Percentiles rank a stretch among this genome's conserved stretches.
Conservation (phyloP, 306 rosid species). For the Prunus kanzakura region DNA sequence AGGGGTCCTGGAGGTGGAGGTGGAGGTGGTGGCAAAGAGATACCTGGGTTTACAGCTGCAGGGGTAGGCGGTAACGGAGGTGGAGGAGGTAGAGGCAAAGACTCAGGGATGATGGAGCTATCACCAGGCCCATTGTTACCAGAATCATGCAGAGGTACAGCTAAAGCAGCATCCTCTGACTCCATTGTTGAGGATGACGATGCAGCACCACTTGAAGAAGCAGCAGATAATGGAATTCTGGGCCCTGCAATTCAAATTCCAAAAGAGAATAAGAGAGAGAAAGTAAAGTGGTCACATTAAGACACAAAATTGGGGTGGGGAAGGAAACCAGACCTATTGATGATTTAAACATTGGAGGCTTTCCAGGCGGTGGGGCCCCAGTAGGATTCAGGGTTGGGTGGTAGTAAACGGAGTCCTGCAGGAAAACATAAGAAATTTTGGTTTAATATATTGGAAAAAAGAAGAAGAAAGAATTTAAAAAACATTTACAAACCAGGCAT, state of each 20-base stretch:
- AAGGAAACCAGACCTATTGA: constrained; percentile 57
- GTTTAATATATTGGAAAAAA: background rate
- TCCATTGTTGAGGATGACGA: constrained; percentile 78
- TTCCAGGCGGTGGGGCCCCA: constrained; percentile 99
- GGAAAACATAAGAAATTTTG: constrained; percentile 4
- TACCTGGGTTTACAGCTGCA: constrained; percentile 41
- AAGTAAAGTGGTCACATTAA: background rate
- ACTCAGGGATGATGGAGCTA: constrained; percentile 59
- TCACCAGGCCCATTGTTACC: constrained; percentile 43
- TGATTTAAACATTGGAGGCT: constrained; percentile 96
- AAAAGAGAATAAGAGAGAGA: constrained; percentile 22
- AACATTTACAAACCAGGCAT: constrained; percentile 12
- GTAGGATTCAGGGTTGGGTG: constrained; percentile 95
- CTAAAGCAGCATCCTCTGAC: constrained; percentile 57
- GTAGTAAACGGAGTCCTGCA: constrained; percentile 80
- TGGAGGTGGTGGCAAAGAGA: constrained; percentile 91
- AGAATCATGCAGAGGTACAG: constrained; percentile 58
- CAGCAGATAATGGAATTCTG: constrained; percentile 82
- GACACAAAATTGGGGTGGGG: background rate
- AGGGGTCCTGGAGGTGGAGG: constrained; percentile 99
- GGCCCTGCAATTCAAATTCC: constrained; percentile 64
- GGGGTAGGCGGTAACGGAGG: constrained; percentile 96
- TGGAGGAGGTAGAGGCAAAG: constrained; percentile 93
- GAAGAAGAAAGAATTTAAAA: background rate
- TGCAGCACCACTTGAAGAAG: constrained; percentile 72